phyloP scores from a whole-genome alignment of 2,329 filamentous ascomycete species.

The Fusarium praegraminearum region DNA sequence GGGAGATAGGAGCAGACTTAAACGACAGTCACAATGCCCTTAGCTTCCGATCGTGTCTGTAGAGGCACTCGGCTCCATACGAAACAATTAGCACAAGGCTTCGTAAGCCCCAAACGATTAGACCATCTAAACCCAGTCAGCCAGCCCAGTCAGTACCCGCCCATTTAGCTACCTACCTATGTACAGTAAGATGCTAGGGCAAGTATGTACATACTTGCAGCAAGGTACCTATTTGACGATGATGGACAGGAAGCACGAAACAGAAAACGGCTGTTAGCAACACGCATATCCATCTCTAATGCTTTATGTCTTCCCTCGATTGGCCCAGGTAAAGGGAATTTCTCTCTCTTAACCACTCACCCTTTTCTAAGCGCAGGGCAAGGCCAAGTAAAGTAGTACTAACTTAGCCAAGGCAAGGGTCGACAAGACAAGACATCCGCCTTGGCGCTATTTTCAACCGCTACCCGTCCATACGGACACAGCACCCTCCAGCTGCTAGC shows the following conservation, averaged over 20 bases:
- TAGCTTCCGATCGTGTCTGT: conserved; percentile 6
- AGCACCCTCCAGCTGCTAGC: conserved; percentile 3
- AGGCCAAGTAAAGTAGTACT: neutral
- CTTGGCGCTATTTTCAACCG: conserved; percentile 32
- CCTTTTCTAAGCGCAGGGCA: conserved; percentile 10
- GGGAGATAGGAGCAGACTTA: neutral
- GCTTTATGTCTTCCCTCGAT: conserved; percentile 12
- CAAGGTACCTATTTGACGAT: neutral
- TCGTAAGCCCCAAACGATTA: conserved; percentile 6
- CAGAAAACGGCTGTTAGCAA: conserved; percentile 13
- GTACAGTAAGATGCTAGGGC: neutral
- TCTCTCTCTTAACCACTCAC: neutral
- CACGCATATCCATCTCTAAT: neutral
- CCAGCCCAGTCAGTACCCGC: neutral
- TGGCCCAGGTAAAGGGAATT: neutral
- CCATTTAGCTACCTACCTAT: conserved; percentile 5
- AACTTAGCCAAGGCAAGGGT: conserved; percentile 26
- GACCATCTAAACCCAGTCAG: neutral
- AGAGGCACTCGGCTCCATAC: neutral
- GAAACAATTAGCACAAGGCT: conserved; percentile 12
- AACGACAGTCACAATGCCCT: neutral
- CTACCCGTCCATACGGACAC: neutral
- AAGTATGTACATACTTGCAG: neutral
- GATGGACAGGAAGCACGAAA: conserved; percentile 25
- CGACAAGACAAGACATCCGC: conserved; percentile 32